phyloP scores from a whole-genome alignment of 176 grass and related monocot species.

The Carex parvula region DNA sequence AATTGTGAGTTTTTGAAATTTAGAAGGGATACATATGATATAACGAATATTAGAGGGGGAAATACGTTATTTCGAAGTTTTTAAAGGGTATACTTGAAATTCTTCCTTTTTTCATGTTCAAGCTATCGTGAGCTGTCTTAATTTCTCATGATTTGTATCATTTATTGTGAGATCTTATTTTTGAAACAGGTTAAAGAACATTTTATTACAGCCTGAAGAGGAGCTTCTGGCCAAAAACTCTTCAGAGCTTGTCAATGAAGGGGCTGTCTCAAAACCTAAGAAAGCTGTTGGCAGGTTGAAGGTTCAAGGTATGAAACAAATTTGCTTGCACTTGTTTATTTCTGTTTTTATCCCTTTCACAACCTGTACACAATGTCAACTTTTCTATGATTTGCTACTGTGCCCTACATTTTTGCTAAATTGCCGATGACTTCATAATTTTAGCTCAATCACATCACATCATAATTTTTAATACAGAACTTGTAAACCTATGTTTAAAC shows the following conservation, averaged over 20 bases:
- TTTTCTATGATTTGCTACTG: neutral
- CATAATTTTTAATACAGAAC: neutral
- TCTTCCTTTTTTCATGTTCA: neutral
- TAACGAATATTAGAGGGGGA: too few relatives aligned
- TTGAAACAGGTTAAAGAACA: constrained; percentile 63
- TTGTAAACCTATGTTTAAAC: neutral
- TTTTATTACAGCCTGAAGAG: constrained; percentile 91
- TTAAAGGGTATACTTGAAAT: too few relatives aligned
- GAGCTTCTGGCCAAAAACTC: constrained; percentile 74
- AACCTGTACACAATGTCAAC: neutral
- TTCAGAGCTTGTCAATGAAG: constrained; percentile 75
- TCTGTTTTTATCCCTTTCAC: neutral
- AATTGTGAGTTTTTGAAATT: too few relatives aligned
- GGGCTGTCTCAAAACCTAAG: constrained; percentile 76
- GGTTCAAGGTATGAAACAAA: constrained; percentile 65
- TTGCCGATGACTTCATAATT: neutral
- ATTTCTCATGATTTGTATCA: neutral
- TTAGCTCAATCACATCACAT: neutral
- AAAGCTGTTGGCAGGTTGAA: constrained; percentile 97
- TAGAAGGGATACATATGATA: too few relatives aligned
- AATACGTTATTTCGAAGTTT: too few relatives aligned
- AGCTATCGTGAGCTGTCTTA: neutral
- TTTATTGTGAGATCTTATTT: neutral
- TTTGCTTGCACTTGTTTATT: neutral
- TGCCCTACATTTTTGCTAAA: neutral